Base-by-base conservation (phyloP, 1,284 basidiomycete genomes). In the Hemileia vastatrix region DNA sequence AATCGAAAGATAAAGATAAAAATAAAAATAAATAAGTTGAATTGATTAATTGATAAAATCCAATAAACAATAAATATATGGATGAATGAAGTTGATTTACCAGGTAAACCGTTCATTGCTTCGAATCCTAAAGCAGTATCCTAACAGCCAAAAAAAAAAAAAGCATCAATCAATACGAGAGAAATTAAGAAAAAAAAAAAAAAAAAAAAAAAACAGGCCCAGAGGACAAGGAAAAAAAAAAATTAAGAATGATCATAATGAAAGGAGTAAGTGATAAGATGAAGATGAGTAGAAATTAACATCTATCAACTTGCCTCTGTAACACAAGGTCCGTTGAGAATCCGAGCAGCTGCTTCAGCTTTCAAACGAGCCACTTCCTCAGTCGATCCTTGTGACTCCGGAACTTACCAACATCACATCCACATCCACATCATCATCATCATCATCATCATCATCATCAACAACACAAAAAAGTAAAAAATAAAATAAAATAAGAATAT, bases 101-200 rank as follows among this genome's bases (percentile, higher is more conserved):
- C 58, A 27, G 94, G 94, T 4, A 98, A 83, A 0, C 90, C 93
- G 44, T 85, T 83, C 36, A 97, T 79, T 0, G 93, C 92, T 67
- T 86, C 83, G 73, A 92, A 97, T 71, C 86, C 89, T 3, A 98
- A 83, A 0, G 94, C 91, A 0, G 94, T 97, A 76, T 98, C 95
- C 77, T 72, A 45, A 13, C n/a, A 9, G 3, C 6, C 15, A 45
- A 6, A 1, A n/a, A 11, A 9, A 15, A n/a, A 13, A 51, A 9
- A 15, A 13, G 11, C n/a, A 15, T 51, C 49, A 9, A 9, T 23
- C 27, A 13, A n/a, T 9, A 23, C 9, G 49, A 19, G 9, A 51
- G 49, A 13, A 9, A 9, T 9, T 13, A 9, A 45, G 6, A 19
- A 24, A n/a, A 54, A 6, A 8, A 40, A 33, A 15, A 6, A 19